Evolutionary conservation across 345 rosid species (phyloP).

Genomic region (Microthlaspi erraticum): DNA sequence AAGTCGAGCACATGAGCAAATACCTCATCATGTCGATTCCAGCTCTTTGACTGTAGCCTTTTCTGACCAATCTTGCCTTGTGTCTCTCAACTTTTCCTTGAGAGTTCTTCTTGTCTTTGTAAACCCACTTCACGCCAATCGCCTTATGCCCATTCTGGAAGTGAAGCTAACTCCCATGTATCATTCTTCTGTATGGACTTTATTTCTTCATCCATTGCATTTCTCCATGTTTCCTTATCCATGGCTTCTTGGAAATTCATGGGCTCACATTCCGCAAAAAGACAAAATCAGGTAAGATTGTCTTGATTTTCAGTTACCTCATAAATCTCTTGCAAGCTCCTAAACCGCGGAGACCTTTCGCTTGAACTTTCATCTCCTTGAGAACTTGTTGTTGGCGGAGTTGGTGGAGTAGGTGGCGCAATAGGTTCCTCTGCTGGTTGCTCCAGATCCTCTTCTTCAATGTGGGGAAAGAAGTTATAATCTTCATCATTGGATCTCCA

Average conservation of each 20-base stretch:
- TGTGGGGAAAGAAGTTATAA: too few relatives aligned
- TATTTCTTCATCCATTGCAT: background rate
- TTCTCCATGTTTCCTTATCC: slow-evolving; percentile 10
- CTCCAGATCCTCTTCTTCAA: background rate
- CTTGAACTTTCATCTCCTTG: background rate
- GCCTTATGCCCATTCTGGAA: too few relatives aligned
- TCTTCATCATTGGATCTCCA: background rate
- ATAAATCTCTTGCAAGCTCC: background rate
- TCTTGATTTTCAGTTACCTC: slow-evolving; percentile 1
- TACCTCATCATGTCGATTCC: background rate
- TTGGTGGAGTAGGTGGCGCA: background rate
- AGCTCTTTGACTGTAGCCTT: background rate
- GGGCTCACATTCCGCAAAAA: background rate
- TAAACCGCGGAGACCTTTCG: background rate
- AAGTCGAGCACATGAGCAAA: too few relatives aligned
- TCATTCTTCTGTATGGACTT: background rate
- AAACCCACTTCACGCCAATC: background rate
- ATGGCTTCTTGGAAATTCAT: background rate
- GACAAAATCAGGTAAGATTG: background rate
- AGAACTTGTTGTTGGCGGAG: background rate
- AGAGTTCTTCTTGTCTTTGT: background rate
- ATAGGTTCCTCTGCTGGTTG: background rate
- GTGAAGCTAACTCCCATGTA: background rate
- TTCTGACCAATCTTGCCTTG: background rate
- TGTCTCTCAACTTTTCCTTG: background rate